phyloP scores from a whole-genome alignment of 768 basidiomycete genomes.

The Brasilioporus rufonigricans region DNA sequence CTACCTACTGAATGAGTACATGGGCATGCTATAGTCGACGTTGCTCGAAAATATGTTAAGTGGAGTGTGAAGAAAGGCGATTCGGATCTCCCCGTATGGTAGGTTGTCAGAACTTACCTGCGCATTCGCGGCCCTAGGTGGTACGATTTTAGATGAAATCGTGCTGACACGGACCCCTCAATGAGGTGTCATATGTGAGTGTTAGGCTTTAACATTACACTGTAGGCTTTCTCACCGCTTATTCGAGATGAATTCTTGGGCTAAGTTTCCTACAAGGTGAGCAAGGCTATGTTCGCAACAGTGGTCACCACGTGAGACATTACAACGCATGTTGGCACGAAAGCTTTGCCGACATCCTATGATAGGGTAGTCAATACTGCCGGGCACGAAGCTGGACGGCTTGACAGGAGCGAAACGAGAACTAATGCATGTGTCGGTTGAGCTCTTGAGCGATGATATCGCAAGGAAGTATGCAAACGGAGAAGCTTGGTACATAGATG shows the following conservation, averaged over 20 bases:
- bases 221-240: slow-evolving; percentile 20
- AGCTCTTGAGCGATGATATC: slow-evolving; percentile 26
- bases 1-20: slow-evolving; percentile 1
- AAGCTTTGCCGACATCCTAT: not conserved
- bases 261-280: not conserved
- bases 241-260: slow-evolving; percentile 3
- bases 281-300: not conserved
- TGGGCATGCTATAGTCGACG: not conserved
- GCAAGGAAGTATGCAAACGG: slow-evolving; percentile 23
- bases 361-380: not conserved
- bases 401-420: slow-evolving; percentile 19
- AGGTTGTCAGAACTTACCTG: not conserved
- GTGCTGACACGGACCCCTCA: not conserved
- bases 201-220: slow-evolving; percentile 16
- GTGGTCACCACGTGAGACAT: not conserved
- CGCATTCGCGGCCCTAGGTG: not conserved
- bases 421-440: slow-evolving; percentile 9
- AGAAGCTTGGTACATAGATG: slow-evolving; percentile 21
- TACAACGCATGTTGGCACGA: not conserved
- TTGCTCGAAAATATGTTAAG: not conserved
- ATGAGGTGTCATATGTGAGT: slow-evolving; percentile 1
- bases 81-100: not conserved
- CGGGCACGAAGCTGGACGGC: slow-evolving; percentile 5
- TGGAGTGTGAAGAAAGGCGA: slow-evolving; percentile 4
- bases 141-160: not conserved